These are phyloP conservation scores for Yamadazyma oceani DNA, from an alignment of 1,139 yeast genomes.

Conservation along the genomic window DNA sequence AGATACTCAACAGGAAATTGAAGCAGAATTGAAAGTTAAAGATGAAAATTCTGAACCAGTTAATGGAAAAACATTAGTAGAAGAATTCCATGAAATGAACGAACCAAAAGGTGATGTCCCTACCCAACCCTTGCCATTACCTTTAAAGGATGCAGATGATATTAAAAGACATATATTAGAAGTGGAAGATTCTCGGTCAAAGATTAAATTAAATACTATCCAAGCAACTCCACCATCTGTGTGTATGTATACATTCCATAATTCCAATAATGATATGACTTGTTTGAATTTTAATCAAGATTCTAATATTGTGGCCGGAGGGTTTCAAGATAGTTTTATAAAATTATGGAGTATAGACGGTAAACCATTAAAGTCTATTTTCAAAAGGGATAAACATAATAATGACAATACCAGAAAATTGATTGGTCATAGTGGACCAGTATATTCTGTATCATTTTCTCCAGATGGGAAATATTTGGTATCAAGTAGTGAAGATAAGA, in stretches of 20 bases:
- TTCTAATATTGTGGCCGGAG: conserved; percentile 85
- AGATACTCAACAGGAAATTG: conserved; percentile 81
- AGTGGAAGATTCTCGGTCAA: conserved; percentile 79
- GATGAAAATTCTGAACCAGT: conserved; percentile 54
- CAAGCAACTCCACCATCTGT: conserved; percentile 91
- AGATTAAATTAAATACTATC: conserved; percentile 54
- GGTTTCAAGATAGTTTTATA: conserved; percentile 88
- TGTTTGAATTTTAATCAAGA: conserved; percentile 85
- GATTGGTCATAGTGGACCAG: conserved; percentile 93
- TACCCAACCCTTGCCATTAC: conserved; percentile 76
- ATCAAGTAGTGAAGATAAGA: conserved; percentile 87
- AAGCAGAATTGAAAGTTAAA: conserved; percentile 74
- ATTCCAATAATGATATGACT: conserved; percentile 85
- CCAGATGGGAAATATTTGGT: conserved; percentile 85
- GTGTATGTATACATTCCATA: conserved; percentile 98
- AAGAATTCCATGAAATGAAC: conserved; percentile 51
- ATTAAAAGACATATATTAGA: conserved; percentile 73
- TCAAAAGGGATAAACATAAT: conserved; percentile 60
- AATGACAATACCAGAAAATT: conserved; percentile 57
- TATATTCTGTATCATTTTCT: conserved; percentile 84
- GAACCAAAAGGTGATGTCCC: conserved; percentile 68
- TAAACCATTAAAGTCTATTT: conserved; percentile 66
- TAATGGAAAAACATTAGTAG: conserved; percentile 43
- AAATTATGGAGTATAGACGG: conserved; percentile 94
- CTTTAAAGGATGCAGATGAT: conserved; percentile 77